phyloP scores from a whole-genome alignment of 1,284 basidiomycete species.

The Apiotrichum gamsii region DNA sequence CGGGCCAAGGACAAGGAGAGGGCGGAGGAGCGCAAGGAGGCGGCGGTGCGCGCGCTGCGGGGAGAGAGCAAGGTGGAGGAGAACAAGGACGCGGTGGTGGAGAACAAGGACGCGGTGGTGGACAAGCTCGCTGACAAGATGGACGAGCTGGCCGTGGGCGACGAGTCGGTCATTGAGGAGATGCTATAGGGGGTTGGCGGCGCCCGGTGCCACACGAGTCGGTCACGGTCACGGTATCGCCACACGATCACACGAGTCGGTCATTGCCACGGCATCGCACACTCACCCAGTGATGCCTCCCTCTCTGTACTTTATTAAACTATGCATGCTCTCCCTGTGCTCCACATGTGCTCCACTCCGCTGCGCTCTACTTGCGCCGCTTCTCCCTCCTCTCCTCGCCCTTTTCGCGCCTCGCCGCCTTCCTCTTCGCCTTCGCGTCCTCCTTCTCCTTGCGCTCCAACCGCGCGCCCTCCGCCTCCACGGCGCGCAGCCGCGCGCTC shows the following conservation, averaged over 20 bases:
- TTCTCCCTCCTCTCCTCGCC: background rate
- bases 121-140: constrained; percentile 4
- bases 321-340: constrained; percentile 2
- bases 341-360: too few relatives aligned
- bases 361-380: constrained; percentile 7
- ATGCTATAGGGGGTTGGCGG: too few relatives aligned
- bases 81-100: background rate
- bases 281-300: too few relatives aligned
- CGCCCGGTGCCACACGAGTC: too few relatives aligned
- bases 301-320: too few relatives aligned
- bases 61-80: background rate
- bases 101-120: background rate
- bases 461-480: background rate
- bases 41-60: constrained; percentile 5
- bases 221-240: too few relatives aligned
- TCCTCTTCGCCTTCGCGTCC: constrained; percentile 2
- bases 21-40: constrained; percentile 48
- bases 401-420: background rate
- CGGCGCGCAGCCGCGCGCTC: constrained; percentile 7
- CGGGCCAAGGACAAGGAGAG: constrained; percentile 5
- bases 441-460: background rate
- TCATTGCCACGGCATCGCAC: too few relatives aligned
- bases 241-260: too few relatives aligned
- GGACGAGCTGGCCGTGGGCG: constrained; percentile 10
- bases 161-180: constrained; percentile 11